Evolutionary conservation across 2,329 filamentous ascomycete species (phyloP), one percentile per base, ranked within the genome.

Genomic region (Colletotrichum destructivum): DNA sequence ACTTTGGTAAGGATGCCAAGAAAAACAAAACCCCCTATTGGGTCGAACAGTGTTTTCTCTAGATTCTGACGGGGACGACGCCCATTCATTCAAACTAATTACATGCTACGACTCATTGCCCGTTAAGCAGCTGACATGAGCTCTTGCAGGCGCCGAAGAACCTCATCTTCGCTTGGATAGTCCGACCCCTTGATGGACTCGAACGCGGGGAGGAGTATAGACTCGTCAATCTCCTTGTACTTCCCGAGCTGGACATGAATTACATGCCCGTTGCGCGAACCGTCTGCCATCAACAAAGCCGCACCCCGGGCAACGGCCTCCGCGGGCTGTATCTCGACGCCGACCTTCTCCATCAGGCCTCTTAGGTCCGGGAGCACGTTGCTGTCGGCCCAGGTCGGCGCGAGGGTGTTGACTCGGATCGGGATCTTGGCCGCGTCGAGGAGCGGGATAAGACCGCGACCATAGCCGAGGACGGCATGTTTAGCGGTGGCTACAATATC

Each of bases 151-250:
- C 77, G 76, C 13, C 65, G 72, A 60, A 83, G 69, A 12, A 82
- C 77, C 35, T 83, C 78, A 49, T 84, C 82, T 65, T 84, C 83
- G 5, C 56, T 70, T 5, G 77, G 77, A 9, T 80, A 80, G 31
- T 79, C 78, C 3, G 75, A 74, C 0, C 82, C 79, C 44, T 75
- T 77, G 38, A 84, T 78, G 4, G 72, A 71, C 15, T 78, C 75
- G 18, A 76, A 83, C 0, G 79, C 77, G 2, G 82, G 82, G 5
- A 78, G 74, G 11, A 84, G 64, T 1, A 84, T 68, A 2, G 81
- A 76, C 70, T 88, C 84, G 66, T 91, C 89, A 18, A 90, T 82
- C 77, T 91, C 89, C 69, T 79, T 82, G 75, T 84, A 88, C 63
- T 83, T 82, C 0, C 88, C 86, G 12, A 82, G 79, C 67, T 80